Percentiles rank a stretch among this genome's conserved stretches.
Evolutionary conservation across 2,329 filamentous ascomycete genomes (phyloP).

Genomic region (Claviceps cyperi): DNA sequence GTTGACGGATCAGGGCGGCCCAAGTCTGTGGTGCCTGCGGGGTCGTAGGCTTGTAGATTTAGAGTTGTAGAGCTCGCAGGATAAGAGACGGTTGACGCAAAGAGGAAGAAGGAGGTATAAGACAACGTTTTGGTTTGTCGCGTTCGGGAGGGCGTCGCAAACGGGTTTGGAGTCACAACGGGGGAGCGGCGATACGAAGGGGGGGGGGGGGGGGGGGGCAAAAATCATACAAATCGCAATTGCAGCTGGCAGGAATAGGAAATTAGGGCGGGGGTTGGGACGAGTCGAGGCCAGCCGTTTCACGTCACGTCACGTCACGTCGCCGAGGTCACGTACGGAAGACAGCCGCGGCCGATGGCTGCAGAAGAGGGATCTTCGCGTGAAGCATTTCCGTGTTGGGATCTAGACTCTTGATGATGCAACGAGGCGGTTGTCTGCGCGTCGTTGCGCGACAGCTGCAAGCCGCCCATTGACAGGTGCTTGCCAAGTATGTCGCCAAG

Average conservation of each 20-base stretch:
- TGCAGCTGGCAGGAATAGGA: background rate
- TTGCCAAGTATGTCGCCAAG: too few relatives aligned
- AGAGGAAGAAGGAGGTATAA: background rate
- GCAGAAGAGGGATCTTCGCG: too few relatives aligned
- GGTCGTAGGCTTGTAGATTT: background rate
- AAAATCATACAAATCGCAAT: background rate
- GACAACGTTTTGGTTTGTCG: background rate
- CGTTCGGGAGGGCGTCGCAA: background rate
- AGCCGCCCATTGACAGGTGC: background rate
- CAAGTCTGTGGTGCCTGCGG: background rate
- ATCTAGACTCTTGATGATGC: background rate
- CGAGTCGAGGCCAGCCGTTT: background rate
- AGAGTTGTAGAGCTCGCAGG: background rate
- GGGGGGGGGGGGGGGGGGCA: too few relatives aligned
- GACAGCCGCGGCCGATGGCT: too few relatives aligned
- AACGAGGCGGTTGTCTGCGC: background rate
- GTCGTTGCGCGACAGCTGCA: background rate
- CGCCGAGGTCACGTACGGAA: background rate
- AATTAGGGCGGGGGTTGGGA: background rate
- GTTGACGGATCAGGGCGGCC: too few relatives aligned
- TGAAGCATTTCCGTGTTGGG: too few relatives aligned
- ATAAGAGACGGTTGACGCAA: background rate
- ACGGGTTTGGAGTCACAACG: background rate
- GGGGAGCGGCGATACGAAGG: background rate
- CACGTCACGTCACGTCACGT: conserved; percentile 2